Base-by-base conservation (phyloP, 257 asterid species). In the Capsicum baccatum region DNA sequence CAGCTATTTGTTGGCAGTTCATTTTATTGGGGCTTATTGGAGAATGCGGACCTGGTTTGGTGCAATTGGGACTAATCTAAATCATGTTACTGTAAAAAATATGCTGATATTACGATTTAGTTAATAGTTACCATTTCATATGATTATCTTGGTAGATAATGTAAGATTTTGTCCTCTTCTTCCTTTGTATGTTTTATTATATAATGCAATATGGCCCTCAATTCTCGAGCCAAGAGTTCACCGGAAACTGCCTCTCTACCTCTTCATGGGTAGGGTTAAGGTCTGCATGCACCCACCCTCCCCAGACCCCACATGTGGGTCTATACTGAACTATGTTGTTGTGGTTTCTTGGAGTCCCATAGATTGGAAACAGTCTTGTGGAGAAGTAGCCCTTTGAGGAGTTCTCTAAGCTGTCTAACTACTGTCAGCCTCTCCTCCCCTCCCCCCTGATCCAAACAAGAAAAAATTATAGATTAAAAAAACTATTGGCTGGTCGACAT, bases 101-200 rank as follows among this genome's bases (percentile, higher is more conserved):
- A 54, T 76, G 47, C 64, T 14, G 6, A 54, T 33, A 26, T 26
- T 78, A 54, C 0, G 4, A 54, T 21, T 52, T 54, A 54, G 64
- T 33, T 54, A 78, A 33, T 78, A 26, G 64, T 26, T 54, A 17
- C 44, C 64, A 0, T 52, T 76, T 76, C 64, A 33, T 78, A 78
- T 78, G 48, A 78, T 78, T 78, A 17, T 78, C 64, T 78, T 33
- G 81, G 54, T 54, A 21, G 11, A 48, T 54, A 76, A 76, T 76
- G 64, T 7, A 52, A 76, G 48, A 26, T 52, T 76, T 35, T 54
- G 42, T 54, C 50, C 81, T 78, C 81, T 78, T 52, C 64, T 26
- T 78, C 81, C 81, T 76, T 76, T 26, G 26, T 52, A 21, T 26
- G 14, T 76, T 52, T 52, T 1, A 78, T 26, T 14, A 78, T 14